Evolutionary conservation across 208 protist species (phyloP).

Genomic region (Leishmania tropica): DNA sequence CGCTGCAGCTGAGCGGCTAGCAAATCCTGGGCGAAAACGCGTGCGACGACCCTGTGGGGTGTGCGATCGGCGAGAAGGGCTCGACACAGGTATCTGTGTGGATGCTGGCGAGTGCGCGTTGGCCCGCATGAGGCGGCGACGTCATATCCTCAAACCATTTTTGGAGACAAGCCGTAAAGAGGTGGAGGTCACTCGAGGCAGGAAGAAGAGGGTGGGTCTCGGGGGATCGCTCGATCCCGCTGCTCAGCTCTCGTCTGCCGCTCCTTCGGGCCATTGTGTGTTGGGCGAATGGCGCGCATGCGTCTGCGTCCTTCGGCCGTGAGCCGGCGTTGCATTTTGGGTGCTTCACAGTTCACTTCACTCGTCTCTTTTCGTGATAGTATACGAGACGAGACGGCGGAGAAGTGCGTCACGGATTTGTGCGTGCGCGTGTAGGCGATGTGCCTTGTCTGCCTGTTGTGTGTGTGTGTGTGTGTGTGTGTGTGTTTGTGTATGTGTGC

Average conservation of each 20-base stretch:
- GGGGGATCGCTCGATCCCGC: background rate
- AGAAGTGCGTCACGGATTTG: background rate
- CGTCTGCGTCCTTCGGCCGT: background rate
- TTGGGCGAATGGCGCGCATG: background rate
- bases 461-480: no score
- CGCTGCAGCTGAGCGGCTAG: constrained; percentile 57
- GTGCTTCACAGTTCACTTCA: background rate
- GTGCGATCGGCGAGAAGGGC: no score
- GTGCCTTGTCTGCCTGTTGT: no score
- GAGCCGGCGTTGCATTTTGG: no score
- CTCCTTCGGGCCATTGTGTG: no score
- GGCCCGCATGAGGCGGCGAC: background rate
- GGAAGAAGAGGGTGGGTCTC: background rate
- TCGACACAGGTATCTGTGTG: background rate
- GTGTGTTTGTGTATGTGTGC: no score
- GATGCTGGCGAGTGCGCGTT: background rate
- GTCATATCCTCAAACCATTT: background rate
- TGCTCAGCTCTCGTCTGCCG: background rate
- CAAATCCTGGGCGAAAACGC: background rate
- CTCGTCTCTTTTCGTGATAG: background rate
- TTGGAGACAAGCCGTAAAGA: background rate
- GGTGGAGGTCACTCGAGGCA: background rate
- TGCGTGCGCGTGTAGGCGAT: background rate
- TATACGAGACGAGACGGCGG: no score
- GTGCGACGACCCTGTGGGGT: background rate